phyloP scores from a whole-genome alignment of 805 yeast species.

The Candida oleophila region DNA sequence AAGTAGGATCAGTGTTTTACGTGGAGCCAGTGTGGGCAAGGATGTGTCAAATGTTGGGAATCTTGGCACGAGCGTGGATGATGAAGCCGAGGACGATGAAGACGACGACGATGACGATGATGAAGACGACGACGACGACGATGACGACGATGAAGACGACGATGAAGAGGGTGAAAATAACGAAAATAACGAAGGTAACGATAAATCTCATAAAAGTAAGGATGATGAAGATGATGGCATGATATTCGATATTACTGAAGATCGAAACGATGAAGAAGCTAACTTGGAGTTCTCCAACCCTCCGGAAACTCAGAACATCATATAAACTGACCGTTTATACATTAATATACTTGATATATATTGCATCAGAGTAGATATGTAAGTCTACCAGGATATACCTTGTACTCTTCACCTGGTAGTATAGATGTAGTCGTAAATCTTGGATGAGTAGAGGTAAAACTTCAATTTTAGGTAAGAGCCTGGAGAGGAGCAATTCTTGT shows the following conservation, averaged over 20 bases:
- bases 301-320: conserved; percentile 16
- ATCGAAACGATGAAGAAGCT: conserved; percentile 11
- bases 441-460: too few species aligned
- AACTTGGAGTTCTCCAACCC: conserved; percentile 9
- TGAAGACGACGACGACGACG: conserved; percentile 10
- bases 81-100: conserved; percentile 37
- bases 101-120: conserved; percentile 29
- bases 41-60: conserved; percentile 28
- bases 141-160: conserved; percentile 12
- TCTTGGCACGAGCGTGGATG: conserved; percentile 15
- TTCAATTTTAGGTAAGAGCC: too few species aligned
- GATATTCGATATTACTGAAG: conserved; percentile 20
- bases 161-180: conserved; percentile 7
- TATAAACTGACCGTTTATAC: too few species aligned
- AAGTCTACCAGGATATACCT: too few species aligned
- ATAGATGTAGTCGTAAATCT: too few species aligned
- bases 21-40: conserved; percentile 27
- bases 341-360: too few species aligned
- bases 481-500: too few species aligned
- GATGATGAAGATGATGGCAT: conserved; percentile 16
- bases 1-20: conserved; percentile 28
- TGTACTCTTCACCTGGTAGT: too few species aligned
- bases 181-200: conserved; percentile 5
- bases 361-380: too few species aligned
- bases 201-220: not conserved